phyloP scores from a whole-genome alignment of 139 green algal species.

The Tetratostichococcus sp. region DNA sequence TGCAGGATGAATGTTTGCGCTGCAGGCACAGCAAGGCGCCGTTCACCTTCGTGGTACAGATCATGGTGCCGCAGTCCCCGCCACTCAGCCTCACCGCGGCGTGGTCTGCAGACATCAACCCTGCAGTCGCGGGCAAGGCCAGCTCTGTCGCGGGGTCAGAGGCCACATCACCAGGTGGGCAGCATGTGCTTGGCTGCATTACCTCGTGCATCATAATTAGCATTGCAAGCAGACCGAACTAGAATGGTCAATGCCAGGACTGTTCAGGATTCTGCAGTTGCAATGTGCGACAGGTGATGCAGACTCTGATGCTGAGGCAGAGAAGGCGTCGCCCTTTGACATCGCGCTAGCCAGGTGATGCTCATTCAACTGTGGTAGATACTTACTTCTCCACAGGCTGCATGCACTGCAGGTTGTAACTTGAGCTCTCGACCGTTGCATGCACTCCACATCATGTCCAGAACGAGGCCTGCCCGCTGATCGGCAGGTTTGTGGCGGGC shows the following conservation, averaged over 20 bases:
- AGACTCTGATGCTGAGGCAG: slow-evolving; percentile 12
- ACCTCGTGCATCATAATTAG: no score
- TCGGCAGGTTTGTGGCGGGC: slow-evolving; percentile 30
- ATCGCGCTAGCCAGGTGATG: slow-evolving; percentile 10
- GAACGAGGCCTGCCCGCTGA: background rate
- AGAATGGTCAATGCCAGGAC: no score
- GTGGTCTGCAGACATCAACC: slow-evolving; percentile 40
- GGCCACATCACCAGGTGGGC: background rate
- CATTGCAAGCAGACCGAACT: no score
- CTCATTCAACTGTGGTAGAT: background rate
- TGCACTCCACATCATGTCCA: no score
- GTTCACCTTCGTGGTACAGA: slow-evolving; percentile 63
- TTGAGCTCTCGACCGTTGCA: background rate
- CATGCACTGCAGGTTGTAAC: background rate
- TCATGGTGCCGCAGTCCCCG: slow-evolving; percentile 58
- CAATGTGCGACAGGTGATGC: background rate
- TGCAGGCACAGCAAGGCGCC: slow-evolving; percentile 44
- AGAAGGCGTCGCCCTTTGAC: slow-evolving; percentile 16
- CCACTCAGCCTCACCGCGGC: slow-evolving; percentile 33
- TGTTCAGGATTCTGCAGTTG: no score
- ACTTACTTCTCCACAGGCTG: background rate
- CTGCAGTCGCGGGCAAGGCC: background rate
- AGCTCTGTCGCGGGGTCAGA: background rate
- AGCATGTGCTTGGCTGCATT: no score
- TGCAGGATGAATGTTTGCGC: no score